Conservation (phyloP, 1,139 yeast species). For the Meyerozyma athensensis region DNA sequence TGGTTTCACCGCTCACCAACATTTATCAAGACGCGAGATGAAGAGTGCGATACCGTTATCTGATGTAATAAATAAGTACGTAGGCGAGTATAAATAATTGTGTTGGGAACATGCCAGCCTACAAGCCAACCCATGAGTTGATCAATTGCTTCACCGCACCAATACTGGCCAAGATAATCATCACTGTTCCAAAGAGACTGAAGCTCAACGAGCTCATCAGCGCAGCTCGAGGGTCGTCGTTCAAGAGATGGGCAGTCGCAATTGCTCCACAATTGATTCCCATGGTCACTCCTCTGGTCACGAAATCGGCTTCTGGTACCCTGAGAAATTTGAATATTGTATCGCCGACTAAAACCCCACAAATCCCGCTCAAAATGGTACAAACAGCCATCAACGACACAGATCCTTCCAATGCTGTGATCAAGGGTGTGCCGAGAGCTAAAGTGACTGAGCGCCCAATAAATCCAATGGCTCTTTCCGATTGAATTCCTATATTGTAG, state of each 20-base stretch:
- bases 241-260: constrained; percentile 70
- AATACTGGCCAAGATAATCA: constrained; percentile 67
- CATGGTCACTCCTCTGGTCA: constrained; percentile 69
- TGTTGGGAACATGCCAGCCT: background rate
- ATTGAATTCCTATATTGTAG: constrained; percentile 57
- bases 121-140: constrained; percentile 11
- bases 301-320: constrained; percentile 59
- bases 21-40: background rate
- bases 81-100: background rate
- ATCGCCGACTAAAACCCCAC: constrained; percentile 71
- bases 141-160: constrained; percentile 15
- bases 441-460: constrained; percentile 79
- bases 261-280: constrained; percentile 82
- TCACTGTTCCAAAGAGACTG: constrained; percentile 65
- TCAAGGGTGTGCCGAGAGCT: constrained; percentile 74
- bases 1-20: background rate
- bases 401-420: constrained; percentile 61
- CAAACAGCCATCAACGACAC: constrained; percentile 73
- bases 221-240: constrained; percentile 73
- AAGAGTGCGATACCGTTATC: background rate
- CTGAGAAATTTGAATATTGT: constrained; percentile 39
- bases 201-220: constrained; percentile 72
- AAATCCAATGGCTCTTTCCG: constrained; percentile 63
- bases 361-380: constrained; percentile 71
- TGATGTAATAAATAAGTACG: background rate